phyloP scores from a whole-genome alignment of 176 grass and related monocot genomes.

The Cenchrus purpureus region DNA sequence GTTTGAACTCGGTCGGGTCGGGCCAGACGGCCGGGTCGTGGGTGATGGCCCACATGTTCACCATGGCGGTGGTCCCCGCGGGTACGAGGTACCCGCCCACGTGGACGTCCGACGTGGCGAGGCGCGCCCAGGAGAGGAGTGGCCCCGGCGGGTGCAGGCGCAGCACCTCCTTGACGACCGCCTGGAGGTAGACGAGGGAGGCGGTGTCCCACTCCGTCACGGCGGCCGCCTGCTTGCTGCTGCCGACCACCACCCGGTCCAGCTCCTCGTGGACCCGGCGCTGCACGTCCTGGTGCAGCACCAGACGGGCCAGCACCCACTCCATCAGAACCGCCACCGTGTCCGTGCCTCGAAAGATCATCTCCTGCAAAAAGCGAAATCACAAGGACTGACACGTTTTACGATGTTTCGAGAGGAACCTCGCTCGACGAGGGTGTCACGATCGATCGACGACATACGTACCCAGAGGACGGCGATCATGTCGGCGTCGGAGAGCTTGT shows the following conservation, averaged over 20 bases:
- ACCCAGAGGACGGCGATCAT: conserved; percentile 88
- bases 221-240: not conserved
- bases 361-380: conserved; percentile 51
- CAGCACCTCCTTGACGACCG: conserved; percentile 71
- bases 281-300: conserved; percentile 70
- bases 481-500: conserved; percentile 73
- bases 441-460: not conserved
- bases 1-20: conserved; percentile 52
- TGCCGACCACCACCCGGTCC: conserved; percentile 53
- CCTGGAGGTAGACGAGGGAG: conserved; percentile 59
- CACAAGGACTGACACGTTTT: not conserved
- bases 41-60: conserved; percentile 96
- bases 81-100: conserved; percentile 53
- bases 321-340: conserved; percentile 82
- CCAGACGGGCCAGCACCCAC: conserved; percentile 67
- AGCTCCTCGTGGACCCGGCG: conserved; percentile 66
- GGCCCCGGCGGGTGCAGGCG: conserved; percentile 85
- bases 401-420: not conserved
- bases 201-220: conserved; percentile 43
- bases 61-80: conserved; percentile 74
- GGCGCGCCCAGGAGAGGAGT: conserved; percentile 79
- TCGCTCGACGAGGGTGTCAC: not conserved
- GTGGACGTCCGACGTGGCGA: conserved; percentile 59
- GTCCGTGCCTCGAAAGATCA: conserved; percentile 93
- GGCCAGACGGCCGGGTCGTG: conserved; percentile 58